Evolutionary conservation across 495 filamentous ascomycete genomes (phyloP).

Genomic region (Neurospora sp.): DNA sequence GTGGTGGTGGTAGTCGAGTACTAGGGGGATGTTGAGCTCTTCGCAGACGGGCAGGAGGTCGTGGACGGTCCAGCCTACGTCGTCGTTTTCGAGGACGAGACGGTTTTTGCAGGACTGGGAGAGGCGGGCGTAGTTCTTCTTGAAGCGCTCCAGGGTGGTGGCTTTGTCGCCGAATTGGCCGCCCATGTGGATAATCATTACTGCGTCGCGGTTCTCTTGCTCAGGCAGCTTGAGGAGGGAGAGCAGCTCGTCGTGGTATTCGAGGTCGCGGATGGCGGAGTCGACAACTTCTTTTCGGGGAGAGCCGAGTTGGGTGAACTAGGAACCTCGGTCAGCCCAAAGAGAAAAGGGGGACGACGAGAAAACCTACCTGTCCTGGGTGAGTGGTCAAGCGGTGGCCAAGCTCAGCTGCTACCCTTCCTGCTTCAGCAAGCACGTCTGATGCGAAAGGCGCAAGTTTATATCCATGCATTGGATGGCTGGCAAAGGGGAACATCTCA

Average conservation of each 20-base stretch:
- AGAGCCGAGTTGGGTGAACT: slow-evolving; percentile 83
- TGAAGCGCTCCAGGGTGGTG: slow-evolving; percentile 72
- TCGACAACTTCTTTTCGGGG: slow-evolving; percentile 65
- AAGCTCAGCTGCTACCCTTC: slow-evolving; percentile 65
- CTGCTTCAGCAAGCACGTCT: slow-evolving; percentile 64
- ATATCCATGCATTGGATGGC: slow-evolving; percentile 79
- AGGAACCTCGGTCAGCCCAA: too few relatives aligned
- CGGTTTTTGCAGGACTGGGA: slow-evolving; percentile 64
- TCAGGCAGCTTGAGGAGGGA: slow-evolving; percentile 65
- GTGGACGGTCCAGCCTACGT: slow-evolving; percentile 81
- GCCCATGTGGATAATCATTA: slow-evolving; percentile 94
- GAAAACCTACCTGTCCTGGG: slow-evolving; percentile 51
- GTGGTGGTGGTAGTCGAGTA: slow-evolving; percentile 91
- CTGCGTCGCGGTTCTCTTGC: slow-evolving; percentile 76
- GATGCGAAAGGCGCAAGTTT: slow-evolving; percentile 78
- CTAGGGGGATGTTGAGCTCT: slow-evolving; percentile 84
- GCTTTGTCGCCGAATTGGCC: slow-evolving; percentile 83
- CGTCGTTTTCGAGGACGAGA: slow-evolving; percentile 89
- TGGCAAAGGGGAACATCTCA: slow-evolving; percentile 96
- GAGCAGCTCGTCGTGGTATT: slow-evolving; percentile 83
- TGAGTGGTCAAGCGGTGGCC: slow-evolving; percentile 85
- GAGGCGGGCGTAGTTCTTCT: slow-evolving; percentile 57
- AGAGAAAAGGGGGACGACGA: too few relatives aligned
- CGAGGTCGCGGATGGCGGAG: slow-evolving; percentile 69
- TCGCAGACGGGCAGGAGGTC: slow-evolving; percentile 86